Conservation (phyloP, 257 asterid species). For the Solanum gracilifrons region DNA sequence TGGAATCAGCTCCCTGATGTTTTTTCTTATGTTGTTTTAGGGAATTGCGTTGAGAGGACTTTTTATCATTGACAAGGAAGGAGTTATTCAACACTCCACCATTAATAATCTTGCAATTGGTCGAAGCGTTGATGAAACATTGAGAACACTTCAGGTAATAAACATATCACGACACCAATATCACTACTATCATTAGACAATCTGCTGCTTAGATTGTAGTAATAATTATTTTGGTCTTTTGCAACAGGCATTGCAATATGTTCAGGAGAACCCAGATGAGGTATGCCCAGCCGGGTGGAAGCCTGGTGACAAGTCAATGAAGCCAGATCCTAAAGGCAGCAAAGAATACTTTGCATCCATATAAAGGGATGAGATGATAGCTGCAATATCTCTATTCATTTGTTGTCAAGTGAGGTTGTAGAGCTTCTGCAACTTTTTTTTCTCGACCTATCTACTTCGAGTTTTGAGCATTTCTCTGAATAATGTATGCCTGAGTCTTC, state of each 20-base stretch:
- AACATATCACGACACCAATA: not conserved
- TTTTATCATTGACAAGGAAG: slow-evolving; percentile 90
- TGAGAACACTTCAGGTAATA: slow-evolving; percentile 88
- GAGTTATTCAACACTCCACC: slow-evolving; percentile 89
- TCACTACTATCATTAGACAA: not conserved
- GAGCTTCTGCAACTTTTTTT: not conserved
- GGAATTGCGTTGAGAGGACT: slow-evolving; percentile 96
- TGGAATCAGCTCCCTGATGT: not conserved
- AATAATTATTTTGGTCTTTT: not conserved
- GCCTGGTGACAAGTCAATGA: slow-evolving; percentile 98
- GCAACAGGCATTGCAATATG: slow-evolving; percentile 78
- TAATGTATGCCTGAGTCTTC: not conserved
- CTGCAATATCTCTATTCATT: not conserved
- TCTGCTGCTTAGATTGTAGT: not conserved
- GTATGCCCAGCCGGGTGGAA: slow-evolving; percentile 99
- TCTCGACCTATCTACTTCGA: not conserved
- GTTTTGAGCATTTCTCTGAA: not conserved
- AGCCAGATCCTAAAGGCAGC: slow-evolving; percentile 91
- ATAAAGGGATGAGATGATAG: slow-evolving; percentile 5
- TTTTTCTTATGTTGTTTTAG: slow-evolving; percentile 20
- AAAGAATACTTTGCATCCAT: slow-evolving; percentile 90
- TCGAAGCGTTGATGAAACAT: slow-evolving; percentile 86
- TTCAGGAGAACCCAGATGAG: slow-evolving; percentile 96
- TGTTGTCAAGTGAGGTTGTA: slow-evolving; percentile 6
- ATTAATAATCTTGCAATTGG: slow-evolving; percentile 91